Conservation (phyloP, 2,329 filamentous ascomycete species). For the Clonostachys rhizophaga region DNA sequence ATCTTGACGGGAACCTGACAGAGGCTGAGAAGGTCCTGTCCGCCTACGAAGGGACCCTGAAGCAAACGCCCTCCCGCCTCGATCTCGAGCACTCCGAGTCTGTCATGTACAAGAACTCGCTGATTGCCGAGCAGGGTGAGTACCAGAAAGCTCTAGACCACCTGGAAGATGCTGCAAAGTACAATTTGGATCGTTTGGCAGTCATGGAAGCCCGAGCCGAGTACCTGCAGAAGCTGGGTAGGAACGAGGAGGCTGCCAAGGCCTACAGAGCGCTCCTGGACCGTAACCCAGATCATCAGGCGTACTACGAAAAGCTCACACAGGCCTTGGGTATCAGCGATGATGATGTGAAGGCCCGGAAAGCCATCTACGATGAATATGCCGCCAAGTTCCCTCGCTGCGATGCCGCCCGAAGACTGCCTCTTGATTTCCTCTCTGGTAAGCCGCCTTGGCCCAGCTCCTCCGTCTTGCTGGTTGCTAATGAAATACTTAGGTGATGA, state of each 20-base stretch:
- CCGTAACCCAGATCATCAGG: slow-evolving; percentile 81
- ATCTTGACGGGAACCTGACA: slow-evolving; percentile 77
- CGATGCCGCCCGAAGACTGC: slow-evolving; percentile 81
- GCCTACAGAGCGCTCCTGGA: slow-evolving; percentile 79
- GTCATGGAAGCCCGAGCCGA: slow-evolving; percentile 82
- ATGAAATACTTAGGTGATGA: slow-evolving; percentile 54
- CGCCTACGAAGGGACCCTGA: slow-evolving; percentile 91
- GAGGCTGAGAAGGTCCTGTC: slow-evolving; percentile 89
- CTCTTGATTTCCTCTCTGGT: slow-evolving; percentile 83
- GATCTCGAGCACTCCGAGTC: slow-evolving; percentile 95
- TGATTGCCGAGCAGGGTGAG: slow-evolving; percentile 89
- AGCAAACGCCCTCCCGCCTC: slow-evolving; percentile 67
- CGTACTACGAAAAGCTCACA: slow-evolving; percentile 78
- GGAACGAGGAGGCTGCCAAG: slow-evolving; percentile 71
- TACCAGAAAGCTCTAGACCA: slow-evolving; percentile 80
- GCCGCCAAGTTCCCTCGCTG: slow-evolving; percentile 75
- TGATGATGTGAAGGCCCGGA: slow-evolving; percentile 58
- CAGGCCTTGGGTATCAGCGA: slow-evolving; percentile 57
- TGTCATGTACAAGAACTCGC: slow-evolving; percentile 87
- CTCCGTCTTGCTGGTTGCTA: neutral
- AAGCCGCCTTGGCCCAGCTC: slow-evolving; percentile 8
- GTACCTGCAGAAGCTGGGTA: slow-evolving; percentile 74
- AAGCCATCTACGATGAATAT: slow-evolving; percentile 72
- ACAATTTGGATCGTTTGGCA: slow-evolving; percentile 77
- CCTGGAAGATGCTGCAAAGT: slow-evolving; percentile 71